These are phyloP conservation scores for Abrus pulchellus DNA, from an alignment of 306 rosid species.

Conservation along the genomic window DNA sequence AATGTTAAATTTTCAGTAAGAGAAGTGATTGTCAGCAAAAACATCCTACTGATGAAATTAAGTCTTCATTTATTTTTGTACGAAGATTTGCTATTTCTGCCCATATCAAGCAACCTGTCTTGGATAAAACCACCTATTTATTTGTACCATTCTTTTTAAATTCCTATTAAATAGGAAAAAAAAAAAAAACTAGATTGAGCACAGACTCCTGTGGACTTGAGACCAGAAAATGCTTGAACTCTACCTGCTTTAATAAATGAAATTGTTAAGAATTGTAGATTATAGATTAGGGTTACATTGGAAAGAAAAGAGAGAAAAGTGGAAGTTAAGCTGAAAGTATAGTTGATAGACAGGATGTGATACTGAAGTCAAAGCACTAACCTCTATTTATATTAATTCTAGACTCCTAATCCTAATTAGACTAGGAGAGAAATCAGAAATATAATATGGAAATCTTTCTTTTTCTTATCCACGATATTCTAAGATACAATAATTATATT, in stretches of 20 bases:
- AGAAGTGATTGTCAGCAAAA: conserved; percentile 24
- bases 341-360: background rate
- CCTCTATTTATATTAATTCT: background rate
- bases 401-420: background rate
- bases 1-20: background rate
- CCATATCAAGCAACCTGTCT: conserved; percentile 31
- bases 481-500: background rate
- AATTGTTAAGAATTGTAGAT: background rate
- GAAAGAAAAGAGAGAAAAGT: background rate
- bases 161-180: background rate
- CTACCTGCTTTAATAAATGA: conserved; percentile 31
- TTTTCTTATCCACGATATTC: background rate
- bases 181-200: conserved; percentile 4
- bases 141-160: background rate
- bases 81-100: conserved; percentile 32
- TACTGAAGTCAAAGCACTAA: background rate
- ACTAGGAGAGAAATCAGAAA: background rate
- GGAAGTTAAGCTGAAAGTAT: conserved; percentile 19
- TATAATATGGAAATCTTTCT: background rate
- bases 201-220: background rate
- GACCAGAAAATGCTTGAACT: background rate
- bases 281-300: background rate
- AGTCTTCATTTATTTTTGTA: conserved; percentile 25
- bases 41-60: conserved; percentile 2
- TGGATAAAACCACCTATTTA: background rate